Evolutionary conservation across 2,329 filamentous ascomycete species (phyloP), one percentile per base, ranked within the genome.

Genomic region (Hymenoscyphus infarciens): DNA sequence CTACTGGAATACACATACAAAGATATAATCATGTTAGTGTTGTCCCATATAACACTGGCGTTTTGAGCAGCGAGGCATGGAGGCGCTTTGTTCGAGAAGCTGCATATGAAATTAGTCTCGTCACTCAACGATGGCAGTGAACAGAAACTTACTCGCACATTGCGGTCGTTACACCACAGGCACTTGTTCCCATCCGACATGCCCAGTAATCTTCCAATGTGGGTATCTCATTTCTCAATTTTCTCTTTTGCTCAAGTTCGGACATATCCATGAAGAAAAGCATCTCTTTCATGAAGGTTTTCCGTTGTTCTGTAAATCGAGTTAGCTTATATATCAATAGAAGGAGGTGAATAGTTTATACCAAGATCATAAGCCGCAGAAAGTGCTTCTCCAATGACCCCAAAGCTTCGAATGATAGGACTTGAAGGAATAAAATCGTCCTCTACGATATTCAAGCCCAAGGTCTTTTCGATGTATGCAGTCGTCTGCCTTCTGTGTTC

Each of bases 171-270:
- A 68, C 63, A 35, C 63, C 67, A 29, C 70, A 68, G 27, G 67
- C 68, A 63, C 68, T 72, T 3, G 69, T 67, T n/a, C 70, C 69
- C 45, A 71, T 62, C 22, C 70, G 63, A 49, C 63, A 63, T 15
- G 29, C 22, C 70, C 67, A 69, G 60, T 69, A 72, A 31, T 71
- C 63, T 16, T 67, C 60, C 1, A 71, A 5, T 1, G 68, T 69
- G 1, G 69, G 67, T 3, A 72, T 29, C 4, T 56, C 38, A 1
- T 61, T 64, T 7, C 55, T 59, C 19, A 70, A 49, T 29, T 63
- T 63, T 13, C 45, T 57, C 2, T n/a, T 45, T 49, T 72, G 70
- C 57, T 72, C 70, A 15, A 59, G 59, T 52, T 68, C 61, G 2
- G 67, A 65, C 5, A 61, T 66, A 19, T 53, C 27, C 49, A 71